Base-by-base conservation (phyloP, 2,329 filamentous ascomycete genomes). In the Penicillium freii region DNA sequence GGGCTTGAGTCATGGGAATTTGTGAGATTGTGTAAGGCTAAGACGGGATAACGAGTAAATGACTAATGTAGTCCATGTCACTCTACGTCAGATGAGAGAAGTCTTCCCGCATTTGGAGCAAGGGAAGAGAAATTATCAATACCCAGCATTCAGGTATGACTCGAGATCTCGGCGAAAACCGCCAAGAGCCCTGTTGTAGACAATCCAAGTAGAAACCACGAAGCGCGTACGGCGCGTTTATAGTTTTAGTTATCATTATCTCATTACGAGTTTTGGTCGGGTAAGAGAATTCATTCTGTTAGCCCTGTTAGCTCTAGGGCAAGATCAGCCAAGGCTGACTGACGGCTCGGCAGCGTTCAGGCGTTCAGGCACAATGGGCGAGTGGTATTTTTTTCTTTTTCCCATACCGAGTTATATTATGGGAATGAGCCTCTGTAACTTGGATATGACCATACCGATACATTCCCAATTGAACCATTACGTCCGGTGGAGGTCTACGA, bases 71-170 rank as follows among this genome's bases (percentile, higher is more conserved):
- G 29, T 27, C n/a, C 47, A 47, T 56, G 48, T 56, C 46, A 56
- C 54, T 53, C 27, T 53, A 57, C 54, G 54, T 56, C 54, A 56
- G 31, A 43, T 33, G 10, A 34, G n/a, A 15, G 15, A 19, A 50
- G 31, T 38, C 29, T 21, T 27, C 54, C 54, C 48, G 42, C 42
- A 56, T 46, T 31, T 29, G 21, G 51, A 45, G 33, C 11, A 50
- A 50, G 36, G 44, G 27, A 36, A 55, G 42, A 52, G 48, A 38
- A 51, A 46, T 13, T 13, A 46, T 17, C 34, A 53, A 53, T 42
- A 56, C 46, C 51, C 51, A 56, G 56, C 56, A 51, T 49, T 51
- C 56, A 48, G 39, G 45, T 54, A 54, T 57, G 51, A 57, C 42
- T 56, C 15, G 44, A 38, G 39, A 15, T 15, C 23, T 56, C 47